Base-by-base conservation (phyloP, 768 basidiomycete genomes). In the Panaeolus papilionaceus region DNA sequence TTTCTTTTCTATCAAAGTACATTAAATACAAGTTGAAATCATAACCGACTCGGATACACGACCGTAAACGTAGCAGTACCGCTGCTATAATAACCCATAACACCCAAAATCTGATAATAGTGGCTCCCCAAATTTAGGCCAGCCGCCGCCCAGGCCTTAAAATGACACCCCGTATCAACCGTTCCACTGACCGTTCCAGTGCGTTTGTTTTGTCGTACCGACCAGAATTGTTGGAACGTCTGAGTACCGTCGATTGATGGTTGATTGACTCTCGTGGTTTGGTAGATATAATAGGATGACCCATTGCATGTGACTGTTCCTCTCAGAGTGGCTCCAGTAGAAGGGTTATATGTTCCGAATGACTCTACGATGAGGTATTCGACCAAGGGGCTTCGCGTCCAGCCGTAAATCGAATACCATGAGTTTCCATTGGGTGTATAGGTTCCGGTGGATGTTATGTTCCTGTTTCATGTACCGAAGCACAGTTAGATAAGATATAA, bases 161-260 rank as follows among this genome's bases (percentile, higher is more conserved):
- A 63, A 44, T 63, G 63, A 18, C 63, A 28, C 1, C n/a, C 63
- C 4, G n/a, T 44, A 39, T 39, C 44, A 10, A 63, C 44, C 5
- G 63, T 63, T 42, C 63, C 63, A 18, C 5, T 4, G 16, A 42
- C 14, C 4, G n/a, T 26, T 1, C 47, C 63, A 40, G 9, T 8
- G 2, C 28, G 20, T 6, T 23, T 10, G 28, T 2, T 38, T n/a
- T 28, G 28, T 7, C n/a, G 61, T 3, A 62, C 61, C 6, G 61
- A 62, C 61, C 61, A 62, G 18, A 33, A 62, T 18, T 62, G 61
- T 38, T 62, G 61, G 61, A 62, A 62, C 4, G 61, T 62, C 26
- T 38, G 28, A 7, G 61, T 62, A 37, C 61, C 61, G 28, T 62
- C 61, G 28, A 62, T 62, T 3, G 61, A 62, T 16, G 61, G 61